Conservation (phyloP, 2,329 filamentous ascomycete species). For the Sporothrix euskadiensis region DNA sequence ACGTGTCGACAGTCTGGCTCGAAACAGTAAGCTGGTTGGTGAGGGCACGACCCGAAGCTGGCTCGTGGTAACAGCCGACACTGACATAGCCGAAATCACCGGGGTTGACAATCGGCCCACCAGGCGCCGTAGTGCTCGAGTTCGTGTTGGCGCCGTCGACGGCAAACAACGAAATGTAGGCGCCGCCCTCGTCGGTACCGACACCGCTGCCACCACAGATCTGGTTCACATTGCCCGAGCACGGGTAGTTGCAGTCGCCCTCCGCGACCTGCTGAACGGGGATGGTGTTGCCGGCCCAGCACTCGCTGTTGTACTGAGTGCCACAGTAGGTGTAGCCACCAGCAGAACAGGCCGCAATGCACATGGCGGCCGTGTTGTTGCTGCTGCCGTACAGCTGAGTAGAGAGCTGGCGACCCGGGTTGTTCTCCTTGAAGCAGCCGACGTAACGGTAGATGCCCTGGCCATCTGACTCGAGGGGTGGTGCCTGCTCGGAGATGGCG, state of each 20-base stretch:
- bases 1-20: constrained; percentile 35
- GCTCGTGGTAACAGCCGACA: constrained; percentile 42
- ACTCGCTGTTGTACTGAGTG: constrained; percentile 53
- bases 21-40: constrained; percentile 26
- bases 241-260: constrained; percentile 54
- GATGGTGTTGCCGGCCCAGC: constrained; percentile 55
- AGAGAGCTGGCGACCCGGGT: constrained; percentile 54
- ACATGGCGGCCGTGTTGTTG: constrained; percentile 47
- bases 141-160: constrained; percentile 36
- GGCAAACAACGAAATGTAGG: constrained; percentile 53
- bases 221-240: constrained; percentile 51
- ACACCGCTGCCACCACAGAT: constrained; percentile 56
- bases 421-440: constrained; percentile 59
- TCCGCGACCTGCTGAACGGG: constrained; percentile 48
- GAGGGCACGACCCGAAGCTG: constrained; percentile 33
- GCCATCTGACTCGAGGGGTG: constrained; percentile 48
- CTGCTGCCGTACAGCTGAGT: constrained; percentile 45
- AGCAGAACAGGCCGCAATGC: constrained; percentile 47
- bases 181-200: constrained; percentile 38
- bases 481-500: constrained; percentile 54
- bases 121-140: constrained; percentile 28
- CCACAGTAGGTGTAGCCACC: constrained; percentile 47
- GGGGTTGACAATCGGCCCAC: constrained; percentile 41
- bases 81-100: constrained; percentile 38
- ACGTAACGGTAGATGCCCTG: constrained; percentile 53